phyloP scores from a whole-genome alignment of 2,329 filamentous ascomycete species.

The Ploettnerulaceae sp. region DNA sequence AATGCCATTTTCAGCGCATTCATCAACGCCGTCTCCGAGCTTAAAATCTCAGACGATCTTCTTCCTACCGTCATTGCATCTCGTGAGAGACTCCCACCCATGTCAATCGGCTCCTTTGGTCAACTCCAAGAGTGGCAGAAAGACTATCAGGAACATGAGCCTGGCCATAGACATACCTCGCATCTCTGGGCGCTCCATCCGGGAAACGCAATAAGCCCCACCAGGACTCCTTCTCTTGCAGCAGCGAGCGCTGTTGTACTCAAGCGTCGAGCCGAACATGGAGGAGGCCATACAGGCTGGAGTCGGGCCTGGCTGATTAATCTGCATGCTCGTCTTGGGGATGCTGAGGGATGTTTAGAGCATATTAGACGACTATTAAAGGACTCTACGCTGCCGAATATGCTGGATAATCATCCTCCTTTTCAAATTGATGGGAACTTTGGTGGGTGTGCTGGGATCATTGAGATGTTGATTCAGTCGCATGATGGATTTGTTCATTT shows the following conservation, averaged over 20 bases:
- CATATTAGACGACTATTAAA: conserved; percentile 39
- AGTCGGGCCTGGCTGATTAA: conserved; percentile 44
- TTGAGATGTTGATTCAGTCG: conserved; percentile 42
- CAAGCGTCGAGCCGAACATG: conserved; percentile 34
- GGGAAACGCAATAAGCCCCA: conserved; percentile 36
- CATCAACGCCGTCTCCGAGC: conserved; percentile 15
- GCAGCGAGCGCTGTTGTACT: conserved; percentile 31
- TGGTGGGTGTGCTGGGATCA: conserved; percentile 43
- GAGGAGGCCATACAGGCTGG: conserved; percentile 44
- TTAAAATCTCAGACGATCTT: conserved; percentile 34
- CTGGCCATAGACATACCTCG: conserved; percentile 42
- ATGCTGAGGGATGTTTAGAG: conserved; percentile 35
- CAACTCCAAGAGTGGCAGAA: conserved; percentile 41
- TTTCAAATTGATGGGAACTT: conserved; percentile 50
- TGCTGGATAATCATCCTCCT: conserved; percentile 42
- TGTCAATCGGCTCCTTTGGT: conserved; percentile 32
- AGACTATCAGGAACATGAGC: conserved; percentile 38
- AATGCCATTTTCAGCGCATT: conserved; percentile 36
- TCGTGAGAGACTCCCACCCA: conserved; percentile 19
- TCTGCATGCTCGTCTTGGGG: conserved; percentile 40
- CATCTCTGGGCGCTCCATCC: conserved; percentile 43
- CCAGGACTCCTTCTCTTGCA: conserved; percentile 32
- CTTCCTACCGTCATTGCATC: conserved; percentile 19
- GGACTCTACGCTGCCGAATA: conserved; percentile 41
- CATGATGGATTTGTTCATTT: conserved; percentile 30